Evolutionary conservation across 129 eudicot genomes (phyloP).

Genomic region (Arctium minus): DNA sequence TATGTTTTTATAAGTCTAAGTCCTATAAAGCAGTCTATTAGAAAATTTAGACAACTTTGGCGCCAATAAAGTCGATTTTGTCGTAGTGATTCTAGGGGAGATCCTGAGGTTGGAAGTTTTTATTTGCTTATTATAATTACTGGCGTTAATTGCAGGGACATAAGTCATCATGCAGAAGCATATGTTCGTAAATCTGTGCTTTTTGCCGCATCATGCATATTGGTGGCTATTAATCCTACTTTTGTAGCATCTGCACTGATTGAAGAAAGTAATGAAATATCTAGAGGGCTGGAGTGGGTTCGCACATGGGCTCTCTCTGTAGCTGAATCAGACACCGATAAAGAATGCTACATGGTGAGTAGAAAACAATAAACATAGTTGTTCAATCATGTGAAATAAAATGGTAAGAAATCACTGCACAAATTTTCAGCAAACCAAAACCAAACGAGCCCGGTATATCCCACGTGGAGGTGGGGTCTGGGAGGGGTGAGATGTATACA

Average conservation of each 20-base stretch:
- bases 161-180: constrained; percentile 80
- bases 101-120: neutral
- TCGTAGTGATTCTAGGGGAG: neutral
- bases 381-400: neutral
- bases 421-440: neutral
- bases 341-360: constrained; percentile 87
- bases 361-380: neutral
- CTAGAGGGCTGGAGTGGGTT: constrained; percentile 89
- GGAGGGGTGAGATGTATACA: no score
- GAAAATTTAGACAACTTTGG: no score
- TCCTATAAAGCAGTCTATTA: neutral
- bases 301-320: constrained; percentile 85
- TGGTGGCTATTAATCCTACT: constrained; percentile 86
- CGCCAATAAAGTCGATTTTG: no score
- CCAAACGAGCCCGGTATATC: no score
- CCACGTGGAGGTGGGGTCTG: no score
- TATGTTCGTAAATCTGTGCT: constrained; percentile 85
- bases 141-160: constrained; percentile 46
- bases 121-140: neutral
- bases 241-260: constrained; percentile 75
- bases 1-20: no score
- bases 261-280: constrained; percentile 64
- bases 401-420: neutral
- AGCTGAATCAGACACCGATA: constrained; percentile 81
- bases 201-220: constrained; percentile 84